Evolutionary conservation across 2,329 filamentous ascomycete species (phyloP), one percentile per base, ranked within the genome.

Genomic region (Trichoderma sp.): DNA sequence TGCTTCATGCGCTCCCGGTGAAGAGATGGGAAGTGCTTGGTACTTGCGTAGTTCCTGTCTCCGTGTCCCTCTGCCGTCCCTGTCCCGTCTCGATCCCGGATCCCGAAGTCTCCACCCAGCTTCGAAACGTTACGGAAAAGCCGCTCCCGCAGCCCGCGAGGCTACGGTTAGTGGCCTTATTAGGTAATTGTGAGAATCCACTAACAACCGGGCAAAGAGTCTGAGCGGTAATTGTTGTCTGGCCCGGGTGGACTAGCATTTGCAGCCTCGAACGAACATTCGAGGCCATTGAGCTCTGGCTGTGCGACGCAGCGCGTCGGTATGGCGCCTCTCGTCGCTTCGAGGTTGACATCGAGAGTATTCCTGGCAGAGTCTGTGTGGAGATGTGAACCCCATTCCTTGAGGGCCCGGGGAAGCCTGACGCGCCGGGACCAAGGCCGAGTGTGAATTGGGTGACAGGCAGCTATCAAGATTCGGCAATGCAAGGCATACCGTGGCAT

Each of bases 201-300:
- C 59, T 43, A 21, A 52, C 39, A 30, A 54, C 48, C 30, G 9
- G 21, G 45, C n/a, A 30, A 12, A 41, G 15, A 26, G 39, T 54
- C 28, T 54, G 26, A 30, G 48, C 59, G 59, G 59, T 34, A 54
- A 62, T 62, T 62, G 59, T 43, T 26, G 48, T 45, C 48, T 44
- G 21, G 47, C 28, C 4, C 24, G 44, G 14, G n/a, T 39, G 41
- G 41, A 55, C 59, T 45, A 47, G 54, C 50, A 45, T 28, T 55
- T 52, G 58, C 21, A 51, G 45, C 41, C 21, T 62, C 19, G 43
- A 45, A 55, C 50, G 39, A 12, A 19, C 50, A 54, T 52, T 41
- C 26, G n/a, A 50, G 7, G 44, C 9, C 45, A 21, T 14, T 39
- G 43, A 26, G 21, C 26, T 5, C 24, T 60, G 30, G 19, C 26